Conservation (phyloP, 257 asterid genomes). For the Orobanche coerulescens region DNA sequence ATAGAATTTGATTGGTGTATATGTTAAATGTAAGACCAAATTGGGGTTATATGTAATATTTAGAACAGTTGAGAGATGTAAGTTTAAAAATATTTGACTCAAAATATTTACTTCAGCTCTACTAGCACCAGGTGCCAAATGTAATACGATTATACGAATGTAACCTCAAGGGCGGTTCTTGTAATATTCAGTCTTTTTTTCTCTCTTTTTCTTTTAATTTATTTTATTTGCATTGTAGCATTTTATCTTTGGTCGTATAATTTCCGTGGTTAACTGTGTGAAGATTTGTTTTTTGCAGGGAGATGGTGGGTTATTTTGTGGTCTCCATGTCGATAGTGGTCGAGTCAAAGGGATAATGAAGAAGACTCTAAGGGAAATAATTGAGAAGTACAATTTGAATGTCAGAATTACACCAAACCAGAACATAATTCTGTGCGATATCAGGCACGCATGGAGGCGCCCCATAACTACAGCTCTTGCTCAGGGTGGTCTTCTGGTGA, state of each 20-base stretch:
- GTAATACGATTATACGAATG: too few species aligned
- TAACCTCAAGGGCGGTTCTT: too few species aligned
- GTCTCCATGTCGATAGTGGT: conserved; percentile 92
- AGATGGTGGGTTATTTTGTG: conserved; percentile 82
- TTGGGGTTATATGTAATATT: too few species aligned
- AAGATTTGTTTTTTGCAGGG: conserved; percentile 45
- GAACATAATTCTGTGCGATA: conserved; percentile 72
- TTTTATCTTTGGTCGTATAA: neutral
- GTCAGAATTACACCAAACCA: conserved; percentile 93
- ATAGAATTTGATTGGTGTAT: too few species aligned
- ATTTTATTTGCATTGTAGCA: neutral
- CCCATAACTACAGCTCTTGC: conserved; percentile 82
- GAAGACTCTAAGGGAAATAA: conserved; percentile 67
- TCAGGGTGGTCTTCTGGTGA: conserved; percentile 95
- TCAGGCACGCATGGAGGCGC: conserved; percentile 76
- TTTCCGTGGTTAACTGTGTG: conserved; percentile 1
- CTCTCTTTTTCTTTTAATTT: neutral
- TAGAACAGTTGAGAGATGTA: too few species aligned
- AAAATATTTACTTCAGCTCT: too few species aligned
- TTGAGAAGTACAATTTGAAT: conserved; percentile 81
- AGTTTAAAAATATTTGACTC: too few species aligned
- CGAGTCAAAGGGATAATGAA: conserved; percentile 77
- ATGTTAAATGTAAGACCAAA: too few species aligned
- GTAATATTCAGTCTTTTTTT: too few species aligned
- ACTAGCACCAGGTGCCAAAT: too few species aligned